Conservation (phyloP, 1,284 basidiomycete genomes). For the Anthracocystis panici-leucophaei region DNA sequence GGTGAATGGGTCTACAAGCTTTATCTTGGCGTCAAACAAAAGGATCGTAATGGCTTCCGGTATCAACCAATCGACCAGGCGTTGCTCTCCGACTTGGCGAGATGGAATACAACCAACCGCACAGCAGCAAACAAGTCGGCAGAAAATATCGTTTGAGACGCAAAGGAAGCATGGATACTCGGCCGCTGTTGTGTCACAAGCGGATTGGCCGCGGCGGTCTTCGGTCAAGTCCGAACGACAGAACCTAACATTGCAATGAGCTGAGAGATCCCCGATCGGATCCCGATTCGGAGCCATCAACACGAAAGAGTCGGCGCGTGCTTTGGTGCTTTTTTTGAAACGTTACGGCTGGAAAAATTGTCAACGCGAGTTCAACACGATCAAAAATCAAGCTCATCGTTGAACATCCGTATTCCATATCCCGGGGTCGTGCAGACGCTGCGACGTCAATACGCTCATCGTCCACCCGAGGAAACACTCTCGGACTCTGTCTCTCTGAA, state of each 20-base stretch:
- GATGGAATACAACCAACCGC: neutral
- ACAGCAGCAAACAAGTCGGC: constrained; percentile 15
- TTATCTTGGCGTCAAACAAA: neutral
- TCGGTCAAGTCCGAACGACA: constrained; percentile 27
- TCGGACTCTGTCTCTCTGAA: neutral
- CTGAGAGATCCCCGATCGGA: neutral
- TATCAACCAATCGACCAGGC: neutral
- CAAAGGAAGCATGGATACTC: constrained; percentile 21
- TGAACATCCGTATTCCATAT: neutral
- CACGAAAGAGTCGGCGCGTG: constrained; percentile 7
- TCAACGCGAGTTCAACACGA: constrained; percentile 35
- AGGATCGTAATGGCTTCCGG: constrained; percentile 2
- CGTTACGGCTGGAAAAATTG: neutral
- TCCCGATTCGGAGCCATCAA: neutral
- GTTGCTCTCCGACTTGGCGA: neutral
- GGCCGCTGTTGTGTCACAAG: constrained; percentile 11
- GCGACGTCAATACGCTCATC: neutral
- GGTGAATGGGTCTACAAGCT: constrained; percentile 7
- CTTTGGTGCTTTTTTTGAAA: constrained; percentile 1
- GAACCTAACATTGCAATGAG: too few species aligned
- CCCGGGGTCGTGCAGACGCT: constrained; percentile 2
- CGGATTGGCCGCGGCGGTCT: neutral
- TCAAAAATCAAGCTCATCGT: constrained; percentile 14
- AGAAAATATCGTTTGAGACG: neutral
- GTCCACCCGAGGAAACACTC: too few species aligned